phyloP scores from a whole-genome alignment of 306 rosid species.

The Prunus fruticosa region DNA sequence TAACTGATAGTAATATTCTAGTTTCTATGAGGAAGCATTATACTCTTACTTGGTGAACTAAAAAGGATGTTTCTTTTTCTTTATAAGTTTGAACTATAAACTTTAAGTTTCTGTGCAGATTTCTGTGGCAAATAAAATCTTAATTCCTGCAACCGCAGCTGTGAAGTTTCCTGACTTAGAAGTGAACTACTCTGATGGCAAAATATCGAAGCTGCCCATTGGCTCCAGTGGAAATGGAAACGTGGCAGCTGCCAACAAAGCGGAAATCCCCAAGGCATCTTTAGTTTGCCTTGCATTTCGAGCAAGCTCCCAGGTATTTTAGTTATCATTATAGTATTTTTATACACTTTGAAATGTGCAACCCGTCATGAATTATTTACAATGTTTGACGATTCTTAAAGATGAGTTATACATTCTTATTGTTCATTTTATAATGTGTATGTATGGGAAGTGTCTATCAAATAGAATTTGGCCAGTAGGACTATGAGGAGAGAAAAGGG shows the following conservation, averaged over 20 bases:
- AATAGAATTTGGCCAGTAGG: too few relatives aligned
- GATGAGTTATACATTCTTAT: neutral
- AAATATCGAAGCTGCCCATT: conserved; percentile 64
- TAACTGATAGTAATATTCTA: neutral
- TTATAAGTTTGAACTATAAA: conserved; percentile 3
- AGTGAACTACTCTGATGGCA: conserved; percentile 54
- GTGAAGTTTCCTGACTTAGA: conserved; percentile 74
- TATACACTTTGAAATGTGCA: neutral
- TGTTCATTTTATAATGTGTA: neutral
- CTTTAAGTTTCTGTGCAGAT: conserved; percentile 42
- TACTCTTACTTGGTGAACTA: neutral
- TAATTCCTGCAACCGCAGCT: conserved; percentile 68
- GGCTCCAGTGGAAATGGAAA: conserved; percentile 31
- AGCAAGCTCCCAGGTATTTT: conserved; percentile 68
- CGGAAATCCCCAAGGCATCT: conserved; percentile 54
- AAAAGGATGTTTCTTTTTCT: neutral
- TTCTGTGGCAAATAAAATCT: conserved; percentile 61
- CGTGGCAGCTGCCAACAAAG: too few relatives aligned
- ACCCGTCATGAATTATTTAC: neutral
- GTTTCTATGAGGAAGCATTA: neutral
- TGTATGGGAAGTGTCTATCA: neutral
- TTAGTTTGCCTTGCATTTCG: conserved; percentile 80
- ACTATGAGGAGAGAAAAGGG: neutral
- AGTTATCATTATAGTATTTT: neutral
- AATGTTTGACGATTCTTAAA: neutral